Evolutionary conservation across 2,329 filamentous ascomycete species (phyloP), one percentile per base, ranked within the genome.

Genomic region (Pseudofabraea citricarpa): DNA sequence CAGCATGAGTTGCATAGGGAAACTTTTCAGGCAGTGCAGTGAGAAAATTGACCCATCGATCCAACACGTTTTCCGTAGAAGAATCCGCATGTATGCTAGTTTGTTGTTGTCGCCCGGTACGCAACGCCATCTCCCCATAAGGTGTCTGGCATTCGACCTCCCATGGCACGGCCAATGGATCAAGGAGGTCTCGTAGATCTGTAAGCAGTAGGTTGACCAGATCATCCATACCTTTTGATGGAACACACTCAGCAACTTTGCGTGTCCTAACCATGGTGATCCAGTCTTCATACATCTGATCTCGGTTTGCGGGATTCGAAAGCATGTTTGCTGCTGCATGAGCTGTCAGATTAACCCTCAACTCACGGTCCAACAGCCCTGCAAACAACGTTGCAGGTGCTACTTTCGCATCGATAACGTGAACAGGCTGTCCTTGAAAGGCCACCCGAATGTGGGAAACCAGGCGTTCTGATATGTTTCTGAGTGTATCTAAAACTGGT

Each of bases 271-370:
- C 77, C 67, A 78, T 77, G 2, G 72, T 80, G 31, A 89, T 81
- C 83, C 90, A 95, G 59, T 98, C 93, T 40, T 85, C 73, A 71
- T 93, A 96, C 93, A 98, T 97, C 58, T 93, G 86, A 52, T 93
- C 89, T 43, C 93, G 81, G 61, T 95, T 94, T 36, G 88, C 86
- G 15, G 89, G 83, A 57, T 91, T 88, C 6, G 88, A 88, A 10
- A 98, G 74, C 77, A 95, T 90, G 50, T 93, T 94, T 18, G 90
- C 91, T 2, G 91, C 90, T 2, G 93, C 90, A 60, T 97, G 91
- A 2, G 93, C 93, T 16, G 91, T 89, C 46, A 93, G 77, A 59
- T 98, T 98, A 47, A 96, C 93, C 45, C 90, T 81, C 26, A 97
- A 75, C 57, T 93, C 85, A 39, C 93, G 86, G 59, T 91, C 87